Base-by-base conservation (phyloP, 257 asterid genomes). In the Solanum verrucosum region DNA sequence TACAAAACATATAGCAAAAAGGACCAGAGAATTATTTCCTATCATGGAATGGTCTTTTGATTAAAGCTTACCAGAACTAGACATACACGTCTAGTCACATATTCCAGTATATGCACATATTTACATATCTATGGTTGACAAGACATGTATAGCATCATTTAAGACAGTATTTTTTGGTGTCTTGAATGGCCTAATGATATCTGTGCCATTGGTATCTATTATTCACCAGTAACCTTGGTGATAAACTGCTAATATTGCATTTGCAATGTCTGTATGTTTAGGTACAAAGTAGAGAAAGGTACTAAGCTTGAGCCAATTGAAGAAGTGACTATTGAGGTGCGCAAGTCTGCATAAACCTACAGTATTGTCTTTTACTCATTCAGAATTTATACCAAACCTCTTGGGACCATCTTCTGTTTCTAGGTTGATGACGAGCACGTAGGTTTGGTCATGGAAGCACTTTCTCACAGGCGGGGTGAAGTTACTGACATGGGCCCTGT, bases 291-390 rank as follows among this genome's bases (percentile, higher is more conserved):
- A 79, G 98, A 92, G 92, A 93, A 90, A 0, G 93, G 98, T 84
- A 93, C 88, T 90, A 96, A 96, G 94, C 93, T 96, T 84, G 99
- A 97, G 93, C 99, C 99, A 37, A 91, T 97, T 91, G 99, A 97
- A 94, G 99, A 97, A 95, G 99, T 97, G 77, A 97, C 98, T n/a
- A 92, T 97, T 86, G 99, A 97, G 98, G 99, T 95, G 82, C 84
- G 90, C 90, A 67, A 67, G 84, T 25, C 72, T 85, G 34, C 68
- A 68, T 83, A 37, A 87, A 52, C 86, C 40, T 49, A 46, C 21
- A 6, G 9, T 31, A 49, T 82, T 49, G 13, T 38, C 56, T 29
- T 82, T 29, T 49, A 29, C 44, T 49, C 10, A 3, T 9, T 49
- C 40, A 82, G 86, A 49, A 29, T 11, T 82, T 82, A 82, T 49